These are phyloP conservation scores for Boletus smithii DNA, from an alignment of 1,284 basidiomycete species.

Conservation along the genomic window DNA sequence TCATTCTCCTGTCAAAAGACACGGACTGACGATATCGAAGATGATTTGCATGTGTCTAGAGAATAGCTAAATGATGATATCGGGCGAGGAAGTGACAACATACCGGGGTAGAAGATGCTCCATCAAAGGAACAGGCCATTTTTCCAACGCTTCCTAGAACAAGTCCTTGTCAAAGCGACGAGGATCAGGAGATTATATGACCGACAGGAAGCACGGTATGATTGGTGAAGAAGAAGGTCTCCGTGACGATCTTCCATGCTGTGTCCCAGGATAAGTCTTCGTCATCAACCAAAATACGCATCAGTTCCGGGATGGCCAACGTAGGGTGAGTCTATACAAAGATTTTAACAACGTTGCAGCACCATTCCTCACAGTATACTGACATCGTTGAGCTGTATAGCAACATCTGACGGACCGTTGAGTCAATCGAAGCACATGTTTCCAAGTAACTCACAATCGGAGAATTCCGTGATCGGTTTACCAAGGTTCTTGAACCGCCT, in stretches of 20 bases:
- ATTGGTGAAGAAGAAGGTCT: conserved; percentile 93
- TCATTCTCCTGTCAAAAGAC: neutral
- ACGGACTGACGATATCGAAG: conserved; percentile 73
- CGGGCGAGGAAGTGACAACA: neutral
- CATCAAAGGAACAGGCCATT: conserved; percentile 85
- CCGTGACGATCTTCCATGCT: conserved; percentile 85
- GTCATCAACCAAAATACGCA: conserved; percentile 86
- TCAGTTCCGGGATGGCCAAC: conserved; percentile 89
- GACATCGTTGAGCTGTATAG: conserved; percentile 88
- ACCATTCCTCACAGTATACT: conserved; percentile 17
- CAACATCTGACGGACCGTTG: conserved; percentile 52
- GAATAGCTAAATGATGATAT: neutral
- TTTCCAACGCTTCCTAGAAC: conserved; percentile 70
- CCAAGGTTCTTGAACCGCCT: conserved; percentile 78
- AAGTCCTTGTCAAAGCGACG: neutral
- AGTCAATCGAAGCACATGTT: conserved; percentile 1
- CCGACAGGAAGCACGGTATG: conserved; percentile 78
- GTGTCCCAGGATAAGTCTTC: conserved; percentile 80
- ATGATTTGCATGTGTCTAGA: conserved; percentile 82
- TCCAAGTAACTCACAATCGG: conserved; percentile 58
- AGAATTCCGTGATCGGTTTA: conserved; percentile 71
- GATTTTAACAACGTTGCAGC: neutral
- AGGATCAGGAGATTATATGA: conserved; percentile 6
- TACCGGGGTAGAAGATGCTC: conserved; percentile 76
- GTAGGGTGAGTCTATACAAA: conserved; percentile 80